Evolutionary conservation across 805 yeast genomes (phyloP), one percentile per base, ranked within the genome.

Genomic region (Candida quercuum): DNA sequence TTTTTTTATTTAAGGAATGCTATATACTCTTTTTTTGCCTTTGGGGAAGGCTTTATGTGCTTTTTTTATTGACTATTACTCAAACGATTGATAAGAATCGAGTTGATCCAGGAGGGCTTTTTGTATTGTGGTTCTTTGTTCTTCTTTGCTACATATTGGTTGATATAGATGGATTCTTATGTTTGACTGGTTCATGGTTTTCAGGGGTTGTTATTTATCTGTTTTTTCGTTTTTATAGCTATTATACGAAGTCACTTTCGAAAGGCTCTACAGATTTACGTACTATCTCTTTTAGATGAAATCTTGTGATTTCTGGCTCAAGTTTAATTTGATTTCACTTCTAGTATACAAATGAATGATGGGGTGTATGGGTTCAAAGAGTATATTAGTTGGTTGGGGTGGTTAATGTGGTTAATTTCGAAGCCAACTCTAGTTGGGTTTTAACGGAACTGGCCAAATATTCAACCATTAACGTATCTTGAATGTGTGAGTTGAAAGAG

Each of bases 381-480:
- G 11, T 15, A 12, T 25, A 12, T 30, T 12, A 57, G 59, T 35
- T 71, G 28, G 69, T 64, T 40, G 71, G 57, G 25, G 81, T 76
- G 33, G 86, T 64, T 40, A 71, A 57, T 25, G 81, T 76, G 33
- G 86, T 79, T 52, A 86, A 71, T 59, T 84, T 78, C 33, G 87
- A 78, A 52, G 87, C 77, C 54, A 83, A 69, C 58, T 83, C 89
- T 46, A 86, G 72, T 66, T 87, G 96, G 46, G 87, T 83, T 66
- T 83, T 85, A 51, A 87, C 78, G 38, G 93, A 84, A 48, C 81
- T 78, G 40, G 95, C 81, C 61, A 87, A 71, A 57, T 81, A 84
- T 57, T 85, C 91, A 45, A 87, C 74, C 78, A 86, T 76, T 43
- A 84, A 69, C 30, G 86, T 78, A 52, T 87, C 95, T 60, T 85